Conservation (phyloP, 768 basidiomycete genomes). For the Podaxis sp. region DNA sequence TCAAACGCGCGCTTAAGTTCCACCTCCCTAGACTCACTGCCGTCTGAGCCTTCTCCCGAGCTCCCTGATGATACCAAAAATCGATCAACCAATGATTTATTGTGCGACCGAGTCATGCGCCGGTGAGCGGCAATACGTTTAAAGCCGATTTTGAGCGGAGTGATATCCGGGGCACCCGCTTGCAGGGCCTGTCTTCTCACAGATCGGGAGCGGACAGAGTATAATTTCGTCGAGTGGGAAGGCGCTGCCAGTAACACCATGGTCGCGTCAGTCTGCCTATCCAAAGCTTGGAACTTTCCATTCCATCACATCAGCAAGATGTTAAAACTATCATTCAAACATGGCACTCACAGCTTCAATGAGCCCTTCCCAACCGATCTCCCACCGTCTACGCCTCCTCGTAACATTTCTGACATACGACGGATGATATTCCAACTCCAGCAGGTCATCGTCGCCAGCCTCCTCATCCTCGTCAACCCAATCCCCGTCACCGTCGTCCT, state of each 20-base stretch:
- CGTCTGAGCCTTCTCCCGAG: conserved; percentile 53
- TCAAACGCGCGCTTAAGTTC: conserved; percentile 68
- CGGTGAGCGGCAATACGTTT: conserved; percentile 54
- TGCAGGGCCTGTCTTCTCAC: conserved; percentile 54
- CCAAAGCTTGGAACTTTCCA: conserved; percentile 67
- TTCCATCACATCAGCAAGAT: not conserved
- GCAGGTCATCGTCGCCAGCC: conserved; percentile 62
- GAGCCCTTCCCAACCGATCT: conserved; percentile 70
- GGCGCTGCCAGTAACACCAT: conserved; percentile 73
- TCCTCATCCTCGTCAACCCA: conserved; percentile 77
- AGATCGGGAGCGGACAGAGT: conserved; percentile 61
- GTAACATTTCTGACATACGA: conserved; percentile 60
- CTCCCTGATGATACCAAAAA: conserved; percentile 41
- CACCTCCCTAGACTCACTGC: conserved; percentile 49
- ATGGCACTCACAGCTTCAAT: conserved; percentile 56
- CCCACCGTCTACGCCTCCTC: conserved; percentile 69
- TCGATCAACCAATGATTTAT: conserved; percentile 41
- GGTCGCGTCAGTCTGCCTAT: conserved; percentile 78
- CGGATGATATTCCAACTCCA: conserved; percentile 77
- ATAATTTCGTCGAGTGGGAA: conserved; percentile 64
- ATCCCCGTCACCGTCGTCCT: conserved; percentile 45
- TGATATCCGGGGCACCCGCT: conserved; percentile 43
- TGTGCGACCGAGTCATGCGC: conserved; percentile 34
- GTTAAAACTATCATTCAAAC: conserved; percentile 4
- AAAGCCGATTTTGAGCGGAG: conserved; percentile 53